These are phyloP conservation scores for Sclerotinia borealis DNA, from an alignment of 2,329 filamentous ascomycete species.

Conservation along the genomic window DNA sequence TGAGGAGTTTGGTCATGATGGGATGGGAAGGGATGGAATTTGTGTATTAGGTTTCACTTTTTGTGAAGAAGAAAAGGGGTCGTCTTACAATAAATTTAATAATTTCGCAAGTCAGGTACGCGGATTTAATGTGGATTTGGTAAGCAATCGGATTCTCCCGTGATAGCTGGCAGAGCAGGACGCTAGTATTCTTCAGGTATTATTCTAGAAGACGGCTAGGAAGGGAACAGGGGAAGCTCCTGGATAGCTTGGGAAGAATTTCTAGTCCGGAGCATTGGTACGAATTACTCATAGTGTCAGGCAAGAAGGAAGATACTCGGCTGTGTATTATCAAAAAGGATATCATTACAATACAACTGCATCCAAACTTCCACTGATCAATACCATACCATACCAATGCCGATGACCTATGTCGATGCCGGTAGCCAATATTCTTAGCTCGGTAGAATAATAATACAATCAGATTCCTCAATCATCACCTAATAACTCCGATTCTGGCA, in stretches of 20 bases:
- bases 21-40: not conserved
- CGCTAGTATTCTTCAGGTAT: not conserved
- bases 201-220: not conserved
- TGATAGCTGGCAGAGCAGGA: not conserved
- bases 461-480: not conserved
- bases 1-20: constrained; percentile 31
- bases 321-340: not conserved
- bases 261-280: not conserved
- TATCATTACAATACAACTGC: not conserved
- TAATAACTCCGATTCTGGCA: not conserved
- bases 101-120: not conserved
- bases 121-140: not conserved
- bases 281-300: not conserved
- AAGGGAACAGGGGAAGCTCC: not conserved
- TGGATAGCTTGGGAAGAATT: not conserved
- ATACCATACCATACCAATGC: not conserved
- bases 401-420: not conserved
- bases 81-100: constrained; percentile 2
- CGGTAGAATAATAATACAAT: not conserved
- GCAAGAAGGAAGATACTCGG: not conserved
- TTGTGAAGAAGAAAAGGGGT: not conserved
- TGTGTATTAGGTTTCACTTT: not conserved
- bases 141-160: not conserved
- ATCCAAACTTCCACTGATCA: not conserved
- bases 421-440: not conserved